phyloP scores from a whole-genome alignment of 352 stramenopile species.

The Aphanomyces stellatus region DNA sequence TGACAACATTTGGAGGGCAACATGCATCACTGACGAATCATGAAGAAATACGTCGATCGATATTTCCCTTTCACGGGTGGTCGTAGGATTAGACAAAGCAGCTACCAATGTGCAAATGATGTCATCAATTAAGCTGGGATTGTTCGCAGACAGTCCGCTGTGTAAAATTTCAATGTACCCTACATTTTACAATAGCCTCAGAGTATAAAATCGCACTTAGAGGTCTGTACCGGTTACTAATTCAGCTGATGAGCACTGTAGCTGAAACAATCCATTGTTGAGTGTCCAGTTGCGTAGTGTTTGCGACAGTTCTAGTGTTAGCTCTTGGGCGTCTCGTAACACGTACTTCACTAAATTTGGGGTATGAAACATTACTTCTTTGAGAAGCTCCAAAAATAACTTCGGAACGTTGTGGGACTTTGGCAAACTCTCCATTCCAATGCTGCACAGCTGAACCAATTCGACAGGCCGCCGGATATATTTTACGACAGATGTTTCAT shows the following conservation, averaged over 20 bases:
- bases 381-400: background rate
- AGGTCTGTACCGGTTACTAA: background rate
- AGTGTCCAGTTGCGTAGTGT: background rate
- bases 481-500: background rate
- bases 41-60: background rate
- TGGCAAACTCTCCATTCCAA: background rate
- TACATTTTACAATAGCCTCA: background rate
- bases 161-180: background rate
- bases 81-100: background rate
- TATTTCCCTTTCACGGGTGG: background rate
- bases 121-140: background rate
- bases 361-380: background rate
- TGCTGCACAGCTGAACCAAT: background rate
- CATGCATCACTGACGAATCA: background rate
- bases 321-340: constrained; percentile 1
- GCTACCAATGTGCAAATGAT: background rate
- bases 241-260: background rate
- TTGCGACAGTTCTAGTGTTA: constrained; percentile 4
- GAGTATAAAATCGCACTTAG: background rate
- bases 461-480: constrained; percentile 1
- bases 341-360: background rate
- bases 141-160: background rate
- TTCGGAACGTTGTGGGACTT: background rate
- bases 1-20: background rate
- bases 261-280: background rate